Evolutionary conservation across 768 basidiomycete genomes (phyloP).

Genomic region (Rhodotorula diobovata): DNA sequence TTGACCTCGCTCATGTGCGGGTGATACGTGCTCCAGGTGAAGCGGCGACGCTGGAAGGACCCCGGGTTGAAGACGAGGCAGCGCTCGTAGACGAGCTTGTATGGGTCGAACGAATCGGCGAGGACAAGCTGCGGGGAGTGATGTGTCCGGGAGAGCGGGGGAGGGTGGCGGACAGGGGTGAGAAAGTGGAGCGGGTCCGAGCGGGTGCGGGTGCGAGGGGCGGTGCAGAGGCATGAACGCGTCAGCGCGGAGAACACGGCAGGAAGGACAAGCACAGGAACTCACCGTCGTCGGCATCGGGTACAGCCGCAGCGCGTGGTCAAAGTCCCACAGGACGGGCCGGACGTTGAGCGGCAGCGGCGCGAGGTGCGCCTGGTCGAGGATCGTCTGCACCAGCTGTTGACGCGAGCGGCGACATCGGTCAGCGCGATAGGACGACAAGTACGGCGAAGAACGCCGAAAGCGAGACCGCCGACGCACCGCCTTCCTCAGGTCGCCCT

Average conservation of each 20-base stretch:
- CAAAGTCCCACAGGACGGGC: slow-evolving; percentile 80
- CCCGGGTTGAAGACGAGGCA: slow-evolving; percentile 99
- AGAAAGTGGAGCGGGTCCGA: not conserved
- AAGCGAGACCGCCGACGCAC: not conserved
- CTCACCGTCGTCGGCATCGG: slow-evolving; percentile 83
- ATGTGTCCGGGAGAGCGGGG: not conserved
- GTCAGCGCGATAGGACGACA: not conserved
- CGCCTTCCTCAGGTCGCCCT: slow-evolving; percentile 30
- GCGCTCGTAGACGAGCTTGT: slow-evolving; percentile 92
- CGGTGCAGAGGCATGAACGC: slow-evolving; percentile 41
- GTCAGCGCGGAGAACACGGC: no score
- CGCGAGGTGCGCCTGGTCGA: slow-evolving; percentile 91
- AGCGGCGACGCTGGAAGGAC: slow-evolving; percentile 74
- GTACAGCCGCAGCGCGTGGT: slow-evolving; percentile 85
- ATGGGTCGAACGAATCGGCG: slow-evolving; percentile 93
- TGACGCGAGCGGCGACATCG: not conserved
- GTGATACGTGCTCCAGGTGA: slow-evolving; percentile 77
- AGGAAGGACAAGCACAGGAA: no score
- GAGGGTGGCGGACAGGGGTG: no score
- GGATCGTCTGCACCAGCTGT: slow-evolving; percentile 56
- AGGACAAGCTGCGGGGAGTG: slow-evolving; percentile 63
- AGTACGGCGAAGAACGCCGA: no score
- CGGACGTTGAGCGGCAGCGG: slow-evolving; percentile 79
- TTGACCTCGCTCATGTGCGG: slow-evolving; percentile 35
- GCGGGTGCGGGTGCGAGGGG: no score